Base-by-base conservation (phyloP, 441 rosid species). In the Daphne laureola region DNA sequence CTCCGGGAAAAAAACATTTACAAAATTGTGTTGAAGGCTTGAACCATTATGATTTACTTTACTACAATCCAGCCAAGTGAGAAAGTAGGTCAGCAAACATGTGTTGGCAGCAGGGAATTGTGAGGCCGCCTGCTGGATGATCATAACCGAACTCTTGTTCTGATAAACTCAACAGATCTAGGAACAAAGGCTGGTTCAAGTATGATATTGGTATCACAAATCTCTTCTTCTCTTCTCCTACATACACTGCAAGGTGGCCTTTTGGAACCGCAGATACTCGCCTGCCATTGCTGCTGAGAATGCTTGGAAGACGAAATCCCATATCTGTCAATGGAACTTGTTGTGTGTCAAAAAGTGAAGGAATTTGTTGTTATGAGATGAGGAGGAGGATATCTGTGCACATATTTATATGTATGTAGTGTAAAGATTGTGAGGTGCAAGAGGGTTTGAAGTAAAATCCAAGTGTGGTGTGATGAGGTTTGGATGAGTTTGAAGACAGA, bases 41-140 rank as follows among this genome's bases (percentile, higher is more conserved):
- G n/a, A n/a, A n/a, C n/a, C n/a, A n/a, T n/a, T n/a, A n/a, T n/a
- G n/a, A n/a, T n/a, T n/a, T n/a, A n/a, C n/a, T n/a, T n/a, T n/a
- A n/a, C n/a, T n/a, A n/a, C 11, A 12, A 55, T 23, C 14, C 26
- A 14, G 15, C 57, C 57, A 67, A 59, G 49, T 36, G 47, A 43
- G 66, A 68, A 15, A 58, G 57, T 52, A 66, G 55, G 26, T 54
- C 38, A 36, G 50, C 8, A 55, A 73, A 75, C 12, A 27, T 16
- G 2, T 70, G 77, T 75, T 75, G 67, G 1, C 17, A 38, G 54
- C 75, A 75, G 0, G 75, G 81, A 65, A 74, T 65, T 12, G 64
- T 72, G 0, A 76, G 60, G 16, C 68, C 71, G 1, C 81, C 83
- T 79, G 58, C 67, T 5, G 78, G 81, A 67, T 75, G 76, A 64